Percentiles rank a stretch among this genome's conserved stretches.
These are phyloP conservation scores for Clonostachys rosea DNA, from an alignment of 2,329 filamentous ascomycete genomes.

Conservation along the genomic window DNA sequence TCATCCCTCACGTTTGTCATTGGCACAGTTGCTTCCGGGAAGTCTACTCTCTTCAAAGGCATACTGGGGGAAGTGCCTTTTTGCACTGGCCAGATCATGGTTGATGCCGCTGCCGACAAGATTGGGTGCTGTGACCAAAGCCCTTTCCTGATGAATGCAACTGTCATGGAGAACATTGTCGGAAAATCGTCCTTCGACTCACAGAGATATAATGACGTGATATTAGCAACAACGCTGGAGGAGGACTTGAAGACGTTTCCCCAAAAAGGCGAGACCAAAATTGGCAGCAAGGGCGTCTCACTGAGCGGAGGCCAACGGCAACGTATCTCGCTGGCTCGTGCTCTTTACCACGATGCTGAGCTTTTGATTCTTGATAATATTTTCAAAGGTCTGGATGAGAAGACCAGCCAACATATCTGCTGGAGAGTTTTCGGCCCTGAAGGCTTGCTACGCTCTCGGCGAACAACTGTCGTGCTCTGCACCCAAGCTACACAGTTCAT, in stretches of 20 bases:
- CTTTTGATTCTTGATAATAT: slow-evolving; percentile 39
- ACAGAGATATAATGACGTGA: slow-evolving; percentile 22
- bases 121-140: slow-evolving; percentile 24
- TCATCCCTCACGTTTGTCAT: slow-evolving; percentile 22
- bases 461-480: slow-evolving; percentile 33
- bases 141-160: slow-evolving; percentile 23
- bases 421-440: slow-evolving; percentile 29
- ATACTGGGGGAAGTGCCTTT: slow-evolving; percentile 21
- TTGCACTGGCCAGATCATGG: slow-evolving; percentile 7
- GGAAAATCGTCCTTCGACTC: slow-evolving; percentile 21
- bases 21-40: slow-evolving; percentile 27
- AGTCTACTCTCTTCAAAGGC: slow-evolving; percentile 28
- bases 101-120: slow-evolving; percentile 1
- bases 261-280: slow-evolving; percentile 24
- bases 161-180: slow-evolving; percentile 29
- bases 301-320: slow-evolving; percentile 35
- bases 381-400: slow-evolving; percentile 35
- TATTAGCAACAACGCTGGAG: slow-evolving; percentile 23
- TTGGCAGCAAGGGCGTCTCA: slow-evolving; percentile 34
- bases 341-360: slow-evolving; percentile 29
- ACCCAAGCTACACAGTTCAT: slow-evolving; percentile 23
- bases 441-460: slow-evolving; percentile 29
- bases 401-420: slow-evolving; percentile 38
- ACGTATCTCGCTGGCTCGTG: slow-evolving; percentile 32
- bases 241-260: slow-evolving; percentile 22